Base-by-base conservation (phyloP, 2,329 filamentous ascomycete genomes). In the Ascochyta lentis region DNA sequence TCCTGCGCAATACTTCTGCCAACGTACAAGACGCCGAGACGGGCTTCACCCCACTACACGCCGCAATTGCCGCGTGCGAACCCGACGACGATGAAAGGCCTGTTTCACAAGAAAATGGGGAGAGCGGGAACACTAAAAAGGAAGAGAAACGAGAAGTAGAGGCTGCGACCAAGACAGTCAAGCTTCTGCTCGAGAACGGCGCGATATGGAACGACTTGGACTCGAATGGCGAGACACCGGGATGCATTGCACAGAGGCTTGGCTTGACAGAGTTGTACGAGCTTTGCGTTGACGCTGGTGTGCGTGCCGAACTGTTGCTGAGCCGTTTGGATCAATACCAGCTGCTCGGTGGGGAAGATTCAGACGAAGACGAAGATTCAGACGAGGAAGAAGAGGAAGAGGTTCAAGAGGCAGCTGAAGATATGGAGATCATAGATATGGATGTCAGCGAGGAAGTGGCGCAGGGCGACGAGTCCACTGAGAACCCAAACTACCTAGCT, bases 161-260 rank as follows among this genome's bases (percentile, higher is more conserved):
- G 29, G 84, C 87, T 42, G 84, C 84, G 3, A 83, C 84, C 51
- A 85, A 87, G 48, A 88, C 89, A 0, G 80, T 97, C 4, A 84
- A 85, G 64, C 85, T 95, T 69, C 82, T 98, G 7, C 86, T 98
- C 57, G 84, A 93, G 69, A 89, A 90, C 65, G 95, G 95, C 29
- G 95, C 92, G 10, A 97, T 98, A 65, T 99, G 95, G 95, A 99
- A 99, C 78, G 93, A 97, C 73, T 81, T 98, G 52, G 92, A 98
- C 75, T 78, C 81, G 63, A 89, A 91, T 65, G 85, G 92, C 67
- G 94, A 98, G 81, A 98, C 95, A 3, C 92, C 95, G 0, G 95
- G 92, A 7, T 98, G 94, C 73, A 80, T 97, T 39, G 95, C 95
- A 8, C 81, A 83, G 26, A 73, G 85, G 41, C 63, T 97, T 23